These are phyloP conservation scores for Clarireedia homoeocarpa DNA, from an alignment of 2,329 filamentous ascomycete genomes.

Conservation along the genomic window DNA sequence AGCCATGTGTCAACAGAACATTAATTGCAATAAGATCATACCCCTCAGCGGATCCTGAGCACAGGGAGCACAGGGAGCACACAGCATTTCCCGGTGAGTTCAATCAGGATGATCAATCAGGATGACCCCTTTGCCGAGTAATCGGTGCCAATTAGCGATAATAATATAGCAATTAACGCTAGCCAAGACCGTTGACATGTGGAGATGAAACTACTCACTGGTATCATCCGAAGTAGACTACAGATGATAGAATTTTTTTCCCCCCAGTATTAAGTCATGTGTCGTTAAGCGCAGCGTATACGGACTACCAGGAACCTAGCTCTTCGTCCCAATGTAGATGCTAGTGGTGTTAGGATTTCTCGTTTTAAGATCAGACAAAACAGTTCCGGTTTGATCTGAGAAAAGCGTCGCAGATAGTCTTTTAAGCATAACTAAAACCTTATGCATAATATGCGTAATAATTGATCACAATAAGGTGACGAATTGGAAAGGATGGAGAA, in stretches of 20 bases:
- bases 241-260: background rate
- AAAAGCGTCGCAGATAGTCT: slow-evolving; percentile 3
- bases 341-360: slow-evolving; percentile 10
- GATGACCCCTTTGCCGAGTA: slow-evolving; percentile 3
- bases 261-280: background rate
- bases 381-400: slow-evolving; percentile 20
- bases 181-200: slow-evolving; percentile 17
- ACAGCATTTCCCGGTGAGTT: background rate
- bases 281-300: background rate
- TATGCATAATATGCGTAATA: background rate
- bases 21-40: slow-evolving; percentile 19
- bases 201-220: slow-evolving; percentile 17
- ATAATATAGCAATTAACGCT: background rate
- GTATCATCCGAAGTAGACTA: slow-evolving; percentile 9
- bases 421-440: background rate
- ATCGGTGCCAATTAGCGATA: background rate
- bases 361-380: slow-evolving; percentile 21
- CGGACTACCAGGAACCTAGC: background rate
- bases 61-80: too few species aligned
- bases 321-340: slow-evolving; percentile 12
- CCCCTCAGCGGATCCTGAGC: too few species aligned
- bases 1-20: slow-evolving; percentile 8
- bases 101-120: background rate
- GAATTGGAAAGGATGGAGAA: background rate
- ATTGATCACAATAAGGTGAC: background rate